Evolutionary conservation across 176 grass and related monocot genomes (phyloP), one percentile per base, ranked within the genome.

Genomic region (Rhynchospora breviuscula): DNA sequence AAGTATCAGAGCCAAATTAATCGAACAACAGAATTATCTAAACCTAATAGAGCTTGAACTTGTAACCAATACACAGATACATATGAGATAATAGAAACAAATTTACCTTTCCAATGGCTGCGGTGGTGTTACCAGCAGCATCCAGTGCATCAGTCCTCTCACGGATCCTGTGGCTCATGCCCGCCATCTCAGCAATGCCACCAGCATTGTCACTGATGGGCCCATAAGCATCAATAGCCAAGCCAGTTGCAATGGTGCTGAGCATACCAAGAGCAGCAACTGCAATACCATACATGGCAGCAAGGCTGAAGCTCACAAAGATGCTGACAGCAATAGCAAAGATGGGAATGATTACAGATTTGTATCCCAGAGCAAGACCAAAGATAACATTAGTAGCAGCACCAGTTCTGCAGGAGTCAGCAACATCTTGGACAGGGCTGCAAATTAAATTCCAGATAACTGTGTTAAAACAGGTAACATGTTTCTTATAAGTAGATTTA

Each of bases 121-220:
- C 91, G 75, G 93, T 97, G 22, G 93, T 97, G 89, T 97, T 97
- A 81, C 93, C 93, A 63, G 93, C 93, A 62, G 93, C 93, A 70
- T 97, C 93, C 76, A 97, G 91, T 49, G 93, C 93, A 88, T 97
- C 93, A 86, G 93, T 97, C 48, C 91, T 91, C 93, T 97, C 93
- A 77, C 93, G 89, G 78, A 97, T 97, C 87, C 91, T 91, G 91
- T 97, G 93, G 81, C 91, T 97, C 93, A 97, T 97, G 80, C 93
- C 91, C 22, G 93, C 93, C 93, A 97, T 93, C 89, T 97, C 93
- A 67, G 93, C 93, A 91, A 97, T 97, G 60, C 93, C 93, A 80
- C 93, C 93, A 88, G 93, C 93, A 88, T 97, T 97, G 85, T 97
- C 93, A 85, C 93, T 97, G 54, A 97, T 97, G 83, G 93, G 93